These are phyloP conservation scores for Backusella sp. DNA, from an alignment of 192 early-diverging fungal genomes.

Conservation along the genomic window DNA sequence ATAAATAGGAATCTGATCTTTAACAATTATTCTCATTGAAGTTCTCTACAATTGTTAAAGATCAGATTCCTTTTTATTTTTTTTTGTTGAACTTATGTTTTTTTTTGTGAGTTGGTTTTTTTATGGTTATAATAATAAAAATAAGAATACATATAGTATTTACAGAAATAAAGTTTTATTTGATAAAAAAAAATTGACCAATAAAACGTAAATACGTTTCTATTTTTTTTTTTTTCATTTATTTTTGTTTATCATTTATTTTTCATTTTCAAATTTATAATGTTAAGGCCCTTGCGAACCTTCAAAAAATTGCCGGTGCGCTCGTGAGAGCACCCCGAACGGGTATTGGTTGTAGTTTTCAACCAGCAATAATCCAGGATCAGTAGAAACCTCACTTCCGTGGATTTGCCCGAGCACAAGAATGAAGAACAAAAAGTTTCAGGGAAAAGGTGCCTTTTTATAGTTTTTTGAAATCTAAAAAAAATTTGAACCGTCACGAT, in stretches of 20 bases:
- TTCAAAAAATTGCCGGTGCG: constrained; percentile 31
- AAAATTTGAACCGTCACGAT: neutral
- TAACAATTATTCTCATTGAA: too few species aligned
- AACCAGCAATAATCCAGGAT: constrained; percentile 45
- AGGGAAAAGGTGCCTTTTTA: constrained; percentile 3
- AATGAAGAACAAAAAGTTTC: constrained; percentile 21
- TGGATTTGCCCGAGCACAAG: constrained; percentile 44
- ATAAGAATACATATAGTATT: too few species aligned
- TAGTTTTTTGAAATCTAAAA: constrained; percentile 11
- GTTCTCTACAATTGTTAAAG: too few species aligned
- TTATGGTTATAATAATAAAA: too few species aligned
- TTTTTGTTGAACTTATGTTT: too few species aligned
- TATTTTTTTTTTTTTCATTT: constrained; percentile 4
- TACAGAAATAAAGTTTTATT: too few species aligned
- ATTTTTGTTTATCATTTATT: neutral
- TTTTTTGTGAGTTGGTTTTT: too few species aligned
- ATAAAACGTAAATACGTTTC: neutral
- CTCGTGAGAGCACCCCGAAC: constrained; percentile 24
- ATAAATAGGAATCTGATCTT: too few species aligned
- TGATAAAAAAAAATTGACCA: too few species aligned
- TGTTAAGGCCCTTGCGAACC: constrained; percentile 16
- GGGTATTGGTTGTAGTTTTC: constrained; percentile 42
- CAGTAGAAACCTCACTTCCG: constrained; percentile 38
- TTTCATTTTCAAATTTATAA: constrained; percentile 8
- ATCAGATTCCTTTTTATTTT: too few species aligned